These are phyloP conservation scores for Triadica sebifera DNA, from an alignment of 345 rosid species.

Conservation along the genomic window DNA sequence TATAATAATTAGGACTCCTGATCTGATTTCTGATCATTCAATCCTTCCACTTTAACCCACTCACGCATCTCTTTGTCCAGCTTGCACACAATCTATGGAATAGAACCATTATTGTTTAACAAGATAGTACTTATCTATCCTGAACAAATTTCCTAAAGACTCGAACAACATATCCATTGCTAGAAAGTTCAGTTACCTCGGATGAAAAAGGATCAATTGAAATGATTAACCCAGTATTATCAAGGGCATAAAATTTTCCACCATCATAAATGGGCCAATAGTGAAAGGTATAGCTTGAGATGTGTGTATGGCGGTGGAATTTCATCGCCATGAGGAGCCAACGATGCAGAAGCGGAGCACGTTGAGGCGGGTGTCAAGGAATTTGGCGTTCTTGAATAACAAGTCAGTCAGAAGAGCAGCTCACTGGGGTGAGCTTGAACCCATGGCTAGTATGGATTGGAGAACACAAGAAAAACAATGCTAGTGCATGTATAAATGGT, in stretches of 20 bases:
- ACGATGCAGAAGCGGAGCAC: slow-evolving; percentile 26
- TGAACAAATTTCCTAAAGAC: slow-evolving; percentile 17
- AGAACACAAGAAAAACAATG: too few species aligned
- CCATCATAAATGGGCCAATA: background rate
- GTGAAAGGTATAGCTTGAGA: slow-evolving; percentile 13
- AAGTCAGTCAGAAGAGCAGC: slow-evolving; percentile 18
- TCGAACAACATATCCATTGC: slow-evolving; percentile 17
- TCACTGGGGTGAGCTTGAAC: slow-evolving; percentile 12
- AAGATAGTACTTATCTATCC: slow-evolving; percentile 16
- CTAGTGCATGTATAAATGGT: too few species aligned
- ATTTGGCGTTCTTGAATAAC: slow-evolving; percentile 13
- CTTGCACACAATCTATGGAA: slow-evolving; percentile 10
- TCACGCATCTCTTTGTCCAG: slow-evolving; percentile 1
- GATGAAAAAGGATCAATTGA: slow-evolving; percentile 10
- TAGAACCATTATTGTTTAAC: background rate
- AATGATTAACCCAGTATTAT: slow-evolving; percentile 10
- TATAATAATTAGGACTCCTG: too few species aligned
- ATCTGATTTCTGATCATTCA: too few species aligned
- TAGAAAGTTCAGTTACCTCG: background rate
- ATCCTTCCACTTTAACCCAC: slow-evolving; percentile 10
- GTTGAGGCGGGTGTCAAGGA: slow-evolving; percentile 7
- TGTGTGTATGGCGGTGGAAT: background rate
- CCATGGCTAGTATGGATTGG: background rate
- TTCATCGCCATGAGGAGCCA: slow-evolving; percentile 29
- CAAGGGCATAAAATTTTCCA: slow-evolving; percentile 3